These are phyloP conservation scores for Stagonosporopsis cucurbitacearum DNA, from an alignment of 2,329 filamentous ascomycete genomes.

Conservation along the genomic window DNA sequence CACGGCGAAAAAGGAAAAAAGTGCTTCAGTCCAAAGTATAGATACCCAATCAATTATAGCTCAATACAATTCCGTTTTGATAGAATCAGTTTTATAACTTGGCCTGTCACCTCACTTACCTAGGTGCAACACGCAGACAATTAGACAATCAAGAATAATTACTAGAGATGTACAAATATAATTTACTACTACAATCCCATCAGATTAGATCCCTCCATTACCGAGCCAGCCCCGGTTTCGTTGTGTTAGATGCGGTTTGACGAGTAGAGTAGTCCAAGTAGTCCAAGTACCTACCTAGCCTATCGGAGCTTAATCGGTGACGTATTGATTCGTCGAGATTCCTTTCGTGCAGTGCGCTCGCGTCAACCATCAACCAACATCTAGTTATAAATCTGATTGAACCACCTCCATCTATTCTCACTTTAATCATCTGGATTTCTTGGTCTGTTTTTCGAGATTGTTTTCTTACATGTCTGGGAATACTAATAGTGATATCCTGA, in stretches of 20 bases:
- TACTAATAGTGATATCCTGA: slow-evolving; percentile 63
- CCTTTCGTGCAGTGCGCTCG: slow-evolving; percentile 10
- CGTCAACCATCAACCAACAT: slow-evolving; percentile 6
- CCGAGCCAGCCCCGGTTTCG: slow-evolving; percentile 4
- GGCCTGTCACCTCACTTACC: too few relatives aligned
- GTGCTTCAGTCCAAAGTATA: slow-evolving; percentile 14
- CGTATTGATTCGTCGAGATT: slow-evolving; percentile 24
- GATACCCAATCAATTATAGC: slow-evolving; percentile 16
- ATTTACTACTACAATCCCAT: too few relatives aligned
- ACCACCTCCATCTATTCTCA: neutral
- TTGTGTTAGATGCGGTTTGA: slow-evolving; percentile 11
- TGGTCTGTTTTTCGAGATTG: too few relatives aligned
- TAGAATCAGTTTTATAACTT: too few relatives aligned
- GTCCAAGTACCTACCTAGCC: too few relatives aligned
- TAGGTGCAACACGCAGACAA: neutral
- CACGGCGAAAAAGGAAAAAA: slow-evolving; percentile 1
- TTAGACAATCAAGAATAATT: too few relatives aligned
- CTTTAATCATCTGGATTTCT: too few relatives aligned
- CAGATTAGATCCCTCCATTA: slow-evolving; percentile 3
- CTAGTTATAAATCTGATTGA: slow-evolving; percentile 7
- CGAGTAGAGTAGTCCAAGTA: neutral
- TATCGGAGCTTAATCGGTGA: slow-evolving; percentile 17
- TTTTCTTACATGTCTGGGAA: slow-evolving; percentile 42
- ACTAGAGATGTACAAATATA: too few relatives aligned
- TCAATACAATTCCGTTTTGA: slow-evolving; percentile 1